Evolutionary conservation across 2,329 filamentous ascomycete genomes (phyloP).

Genomic region (Diaporthe sp.): DNA sequence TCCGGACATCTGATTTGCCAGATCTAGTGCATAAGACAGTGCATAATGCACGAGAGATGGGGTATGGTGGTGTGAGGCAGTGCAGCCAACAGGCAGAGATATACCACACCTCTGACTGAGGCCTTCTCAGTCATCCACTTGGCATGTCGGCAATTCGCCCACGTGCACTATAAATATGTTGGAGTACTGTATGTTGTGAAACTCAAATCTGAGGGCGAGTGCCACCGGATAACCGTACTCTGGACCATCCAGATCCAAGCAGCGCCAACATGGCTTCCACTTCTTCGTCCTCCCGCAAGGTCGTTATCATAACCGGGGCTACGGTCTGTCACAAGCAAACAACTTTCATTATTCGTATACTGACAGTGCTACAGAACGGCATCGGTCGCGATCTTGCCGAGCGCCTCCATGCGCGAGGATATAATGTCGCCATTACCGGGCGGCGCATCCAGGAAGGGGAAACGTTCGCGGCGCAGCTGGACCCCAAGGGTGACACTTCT

Average conservation of each 20-base stretch:
- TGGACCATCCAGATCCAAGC: not conserved
- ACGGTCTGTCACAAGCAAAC: constrained; percentile 1
- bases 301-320: constrained; percentile 9
- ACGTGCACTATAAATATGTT: not conserved
- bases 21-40: not conserved
- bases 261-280: not conserved
- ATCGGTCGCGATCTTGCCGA: constrained; percentile 16
- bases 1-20: not conserved
- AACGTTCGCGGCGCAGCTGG: not conserved
- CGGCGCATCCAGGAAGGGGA: not conserved
- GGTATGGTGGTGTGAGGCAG: not conserved
- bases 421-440: not conserved
- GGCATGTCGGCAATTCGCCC: not conserved
- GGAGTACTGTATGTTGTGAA: not conserved
- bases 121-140: not conserved
- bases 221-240: not conserved
- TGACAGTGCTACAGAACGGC: not conserved
- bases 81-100: not conserved
- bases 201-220: not conserved
- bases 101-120: not conserved
- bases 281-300: not conserved
- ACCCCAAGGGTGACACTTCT: not conserved
- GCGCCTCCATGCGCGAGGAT: constrained; percentile 8
- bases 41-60: not conserved
- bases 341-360: not conserved